phyloP scores from a whole-genome alignment of 2,329 filamentous ascomycete genomes.

The Exophiala xenobiotica region DNA sequence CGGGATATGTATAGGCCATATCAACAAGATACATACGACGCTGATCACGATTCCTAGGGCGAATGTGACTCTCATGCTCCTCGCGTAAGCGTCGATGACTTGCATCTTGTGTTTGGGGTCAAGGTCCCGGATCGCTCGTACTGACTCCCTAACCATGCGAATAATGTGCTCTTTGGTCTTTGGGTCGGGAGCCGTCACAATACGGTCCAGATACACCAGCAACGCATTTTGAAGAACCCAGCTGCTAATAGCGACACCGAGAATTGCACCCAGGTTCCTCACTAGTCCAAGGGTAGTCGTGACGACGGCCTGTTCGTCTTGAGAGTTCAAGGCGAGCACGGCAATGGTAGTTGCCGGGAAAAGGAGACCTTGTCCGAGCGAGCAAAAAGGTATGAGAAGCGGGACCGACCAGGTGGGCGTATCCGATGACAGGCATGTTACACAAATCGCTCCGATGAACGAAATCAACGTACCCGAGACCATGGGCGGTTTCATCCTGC shows the following conservation, averaged over 20 bases:
- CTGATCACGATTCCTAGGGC: slow-evolving; percentile 13
- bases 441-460: slow-evolving; percentile 38
- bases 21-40: slow-evolving; percentile 13
- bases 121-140: slow-evolving; percentile 20
- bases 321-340: slow-evolving; percentile 43
- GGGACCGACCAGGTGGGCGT: slow-evolving; percentile 44
- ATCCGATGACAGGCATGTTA: slow-evolving; percentile 38
- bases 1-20: slow-evolving; percentile 24
- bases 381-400: slow-evolving; percentile 41
- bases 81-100: slow-evolving; percentile 29
- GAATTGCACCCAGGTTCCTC: slow-evolving; percentile 24
- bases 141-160: slow-evolving; percentile 21
- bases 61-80: slow-evolving; percentile 26
- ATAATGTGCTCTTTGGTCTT: slow-evolving; percentile 26
- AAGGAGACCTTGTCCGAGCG: slow-evolving; percentile 43
- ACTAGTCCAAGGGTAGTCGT: slow-evolving; percentile 26
- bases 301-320: slow-evolving; percentile 48
- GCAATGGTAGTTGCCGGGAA: slow-evolving; percentile 45
- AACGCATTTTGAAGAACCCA: slow-evolving; percentile 30
- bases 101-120: slow-evolving; percentile 24
- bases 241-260: slow-evolving; percentile 29
- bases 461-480: slow-evolving; percentile 39
- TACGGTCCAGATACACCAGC: slow-evolving; percentile 21
- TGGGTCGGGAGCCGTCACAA: slow-evolving; percentile 11
- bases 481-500: slow-evolving; percentile 44